These are phyloP conservation scores for Dendrobium nobile DNA, from an alignment of 106 monocot species.

Conservation along the genomic window DNA sequence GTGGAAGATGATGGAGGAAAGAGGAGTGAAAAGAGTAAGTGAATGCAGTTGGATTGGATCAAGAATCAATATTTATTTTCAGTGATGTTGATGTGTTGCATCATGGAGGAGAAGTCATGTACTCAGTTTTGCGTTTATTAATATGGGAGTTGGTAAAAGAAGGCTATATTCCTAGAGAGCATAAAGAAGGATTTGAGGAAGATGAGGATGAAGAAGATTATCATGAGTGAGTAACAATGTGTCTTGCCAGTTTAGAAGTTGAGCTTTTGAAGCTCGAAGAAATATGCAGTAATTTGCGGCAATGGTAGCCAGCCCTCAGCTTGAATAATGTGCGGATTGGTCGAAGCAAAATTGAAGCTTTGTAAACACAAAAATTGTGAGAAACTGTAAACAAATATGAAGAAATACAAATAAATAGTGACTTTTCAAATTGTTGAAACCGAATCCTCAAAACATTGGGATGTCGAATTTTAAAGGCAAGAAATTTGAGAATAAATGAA, in stretches of 20 bases:
- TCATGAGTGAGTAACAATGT: background rate
- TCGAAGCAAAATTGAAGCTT: too few species aligned
- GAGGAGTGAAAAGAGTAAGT: constrained; percentile 29
- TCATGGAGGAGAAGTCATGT: constrained; percentile 46
- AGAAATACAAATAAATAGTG: too few species aligned
- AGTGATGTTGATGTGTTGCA: constrained; percentile 36
- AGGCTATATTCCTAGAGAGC: constrained; percentile 15
- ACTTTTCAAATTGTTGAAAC: too few species aligned
- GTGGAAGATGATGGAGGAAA: constrained; percentile 41
- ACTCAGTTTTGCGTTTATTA: constrained; percentile 40
- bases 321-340: too few species aligned
- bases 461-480: too few species aligned
- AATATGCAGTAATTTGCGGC: too few species aligned
- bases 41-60: constrained; percentile 58
- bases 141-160: constrained; percentile 29
- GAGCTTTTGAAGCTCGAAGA: too few species aligned
- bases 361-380: too few species aligned
- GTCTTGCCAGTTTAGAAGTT: background rate
- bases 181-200: constrained; percentile 6
- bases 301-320: too few species aligned
- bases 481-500: too few species aligned
- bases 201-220: constrained; percentile 7
- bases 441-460: too few species aligned
- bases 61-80: constrained; percentile 35
- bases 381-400: too few species aligned